Percentiles rank a stretch among this genome's conserved stretches.
These are phyloP conservation scores for Neodidymelliopsis sp. DNA, from an alignment of 2,329 filamentous ascomycete genomes.

Conservation along the genomic window DNA sequence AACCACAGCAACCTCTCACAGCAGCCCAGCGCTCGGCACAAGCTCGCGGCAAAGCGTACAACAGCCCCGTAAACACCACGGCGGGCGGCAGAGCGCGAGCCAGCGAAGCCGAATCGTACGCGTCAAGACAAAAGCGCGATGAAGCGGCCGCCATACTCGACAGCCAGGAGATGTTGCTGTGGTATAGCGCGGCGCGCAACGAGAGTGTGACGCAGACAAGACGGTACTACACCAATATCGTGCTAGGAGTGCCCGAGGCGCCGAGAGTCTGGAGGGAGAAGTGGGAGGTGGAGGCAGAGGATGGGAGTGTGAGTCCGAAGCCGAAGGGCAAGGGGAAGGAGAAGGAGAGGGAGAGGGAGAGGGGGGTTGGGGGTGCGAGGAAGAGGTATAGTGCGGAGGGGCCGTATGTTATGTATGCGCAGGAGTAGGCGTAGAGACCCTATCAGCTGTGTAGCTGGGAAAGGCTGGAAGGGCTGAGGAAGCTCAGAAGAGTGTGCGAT, in stretches of 20 bases:
- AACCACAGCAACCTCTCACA: slow-evolving; percentile 20
- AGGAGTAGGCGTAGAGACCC: too few species aligned
- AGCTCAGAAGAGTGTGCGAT: too few species aligned
- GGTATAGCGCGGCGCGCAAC: slow-evolving; percentile 39
- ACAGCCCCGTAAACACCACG: background rate
- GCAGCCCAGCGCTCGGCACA: slow-evolving; percentile 38
- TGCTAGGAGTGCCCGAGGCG: slow-evolving; percentile 33
- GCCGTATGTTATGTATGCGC: background rate
- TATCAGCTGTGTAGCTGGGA: too few species aligned
- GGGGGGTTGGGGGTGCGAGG: slow-evolving; percentile 12
- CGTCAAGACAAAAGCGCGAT: slow-evolving; percentile 35
- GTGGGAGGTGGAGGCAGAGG: slow-evolving; percentile 21
- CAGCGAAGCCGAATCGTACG: slow-evolving; percentile 32
- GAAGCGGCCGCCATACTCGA: slow-evolving; percentile 45
- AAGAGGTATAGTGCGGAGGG: slow-evolving; percentile 17
- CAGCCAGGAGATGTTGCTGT: slow-evolving; percentile 48
- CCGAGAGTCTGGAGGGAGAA: slow-evolving; percentile 27
- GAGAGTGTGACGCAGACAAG: slow-evolving; percentile 47
- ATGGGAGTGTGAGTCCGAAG: slow-evolving; percentile 10
- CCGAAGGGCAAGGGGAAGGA: slow-evolving; percentile 25
- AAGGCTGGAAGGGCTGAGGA: too few species aligned
- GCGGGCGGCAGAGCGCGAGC: too few species aligned
- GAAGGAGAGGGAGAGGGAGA: slow-evolving; percentile 27
- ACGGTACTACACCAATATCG: slow-evolving; percentile 39
- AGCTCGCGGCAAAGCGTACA: slow-evolving; percentile 32